Base-by-base conservation (phyloP, 352 stramenopile genomes). In the Thraustochytrium striatum region DNA sequence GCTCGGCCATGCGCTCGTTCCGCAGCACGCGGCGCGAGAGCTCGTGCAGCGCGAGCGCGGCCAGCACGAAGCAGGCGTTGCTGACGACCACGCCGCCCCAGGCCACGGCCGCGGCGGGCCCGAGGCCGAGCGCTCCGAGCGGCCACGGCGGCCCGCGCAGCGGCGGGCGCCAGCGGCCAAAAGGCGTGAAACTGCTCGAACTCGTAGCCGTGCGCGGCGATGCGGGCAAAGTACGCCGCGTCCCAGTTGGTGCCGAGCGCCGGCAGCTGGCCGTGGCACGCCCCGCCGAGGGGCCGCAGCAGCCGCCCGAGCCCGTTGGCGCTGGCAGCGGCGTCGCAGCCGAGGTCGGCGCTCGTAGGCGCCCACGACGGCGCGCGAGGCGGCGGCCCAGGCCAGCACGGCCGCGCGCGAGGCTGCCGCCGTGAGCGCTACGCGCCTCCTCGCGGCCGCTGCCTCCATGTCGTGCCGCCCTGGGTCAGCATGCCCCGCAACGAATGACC, bases 121-220 rank as follows among this genome's bases (percentile, higher is more conserved):
- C 41, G 7, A 72, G 9, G 35, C 3, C 16, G 8, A 38, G 1
- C 3, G 33, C 72, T 3, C 21, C 11, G 25, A 39, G 3, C 41
- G 16, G 16, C 33, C 7, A 19, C 38, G 25, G 8, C 41, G 7
- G 21, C 30, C 11, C 59, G 38, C 39, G 35, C 33, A 1, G 82
- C 21, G 25, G 30, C 21, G 25, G 90, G 85, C 41, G 87, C 85
- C 25, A 94, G 55, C 28, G 90, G 90, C 47, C 92, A 92, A 16
- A 89, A 90, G 0, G 88, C 89, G 68, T 94, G 93, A 53, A 94
- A 93, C 0, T 94, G 88, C 83, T 95, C 90, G 61, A 91, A 93
- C 62, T 86, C 84, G 87, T 95, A 95, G 68, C 90, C 90, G 35
- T 82, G 41, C 19, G 70, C 68, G 2, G 89, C 90, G 57, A 95